Evolutionary conservation across 257 asterid species (phyloP).

Genomic region (Solanum lycopersicoides): DNA sequence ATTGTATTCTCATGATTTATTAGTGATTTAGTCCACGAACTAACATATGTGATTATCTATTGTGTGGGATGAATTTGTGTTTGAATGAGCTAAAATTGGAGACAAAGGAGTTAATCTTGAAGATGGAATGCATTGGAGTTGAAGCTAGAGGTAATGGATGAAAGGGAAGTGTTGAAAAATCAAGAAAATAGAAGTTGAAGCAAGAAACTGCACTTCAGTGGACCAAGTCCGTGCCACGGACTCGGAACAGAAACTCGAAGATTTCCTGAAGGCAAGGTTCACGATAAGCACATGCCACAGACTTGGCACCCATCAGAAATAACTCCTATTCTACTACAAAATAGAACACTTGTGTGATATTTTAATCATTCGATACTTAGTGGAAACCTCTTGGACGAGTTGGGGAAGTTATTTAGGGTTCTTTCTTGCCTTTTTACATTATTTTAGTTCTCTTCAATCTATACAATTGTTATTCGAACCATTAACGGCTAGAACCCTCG

Average conservation of each 20-base stretch:
- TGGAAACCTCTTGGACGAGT: neutral
- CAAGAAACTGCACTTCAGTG: neutral
- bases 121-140: neutral
- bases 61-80: neutral
- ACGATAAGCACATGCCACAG: neutral
- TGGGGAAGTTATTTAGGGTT: neutral
- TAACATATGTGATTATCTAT: neutral
- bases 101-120: neutral
- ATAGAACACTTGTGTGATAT: neutral
- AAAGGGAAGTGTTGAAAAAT: neutral
- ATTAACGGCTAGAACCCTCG: neutral
- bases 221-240: neutral
- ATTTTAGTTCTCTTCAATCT: neutral
- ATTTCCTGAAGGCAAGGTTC: neutral
- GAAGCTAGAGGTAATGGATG: neutral
- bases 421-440: neutral
- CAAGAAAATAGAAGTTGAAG: neutral
- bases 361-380: neutral
- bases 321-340: neutral
- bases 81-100: neutral
- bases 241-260: neutral
- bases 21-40: neutral
- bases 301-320: neutral
- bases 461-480: neutral
- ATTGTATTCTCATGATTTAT: neutral